Conservation (phyloP, 371 early-diverging fungal species). For the Mucor mucedo region DNA sequence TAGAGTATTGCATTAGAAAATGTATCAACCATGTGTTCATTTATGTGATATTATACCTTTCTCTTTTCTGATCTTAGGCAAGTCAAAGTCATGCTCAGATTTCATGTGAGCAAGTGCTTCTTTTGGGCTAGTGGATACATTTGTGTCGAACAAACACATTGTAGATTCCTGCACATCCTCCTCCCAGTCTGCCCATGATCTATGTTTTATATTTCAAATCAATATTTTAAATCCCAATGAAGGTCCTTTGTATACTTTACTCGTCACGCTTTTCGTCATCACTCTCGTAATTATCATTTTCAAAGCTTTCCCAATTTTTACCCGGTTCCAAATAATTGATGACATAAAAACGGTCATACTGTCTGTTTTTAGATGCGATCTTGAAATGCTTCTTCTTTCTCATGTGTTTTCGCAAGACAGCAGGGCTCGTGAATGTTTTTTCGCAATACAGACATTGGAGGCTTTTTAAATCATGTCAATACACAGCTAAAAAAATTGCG, state of each 20-base stretch:
- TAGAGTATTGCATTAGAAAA: background rate
- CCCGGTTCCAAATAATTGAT: conserved; percentile 94
- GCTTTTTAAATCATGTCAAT: conserved; percentile 30
- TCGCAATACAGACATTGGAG: conserved; percentile 95
- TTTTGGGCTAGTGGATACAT: conserved; percentile 64
- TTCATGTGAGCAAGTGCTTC: conserved; percentile 79
- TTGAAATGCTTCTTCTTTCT: conserved; percentile 98
- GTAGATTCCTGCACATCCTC: conserved; percentile 73
- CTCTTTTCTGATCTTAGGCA: conserved; percentile 58
- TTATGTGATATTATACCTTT: conserved; percentile 35
- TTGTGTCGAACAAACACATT: conserved; percentile 79
- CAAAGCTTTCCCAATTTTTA: conserved; percentile 89
- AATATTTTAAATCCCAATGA: too few species aligned
- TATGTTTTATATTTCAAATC: conserved; percentile 5
- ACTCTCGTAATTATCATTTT: conserved; percentile 79
- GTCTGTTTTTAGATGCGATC: conserved; percentile 86
- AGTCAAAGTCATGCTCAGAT: conserved; percentile 74
- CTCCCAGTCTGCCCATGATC: conserved; percentile 85
- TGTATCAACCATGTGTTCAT: background rate
- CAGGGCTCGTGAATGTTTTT: conserved; percentile 85
- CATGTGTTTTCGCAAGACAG: conserved; percentile 95
- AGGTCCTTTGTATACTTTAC: conserved; percentile 34
- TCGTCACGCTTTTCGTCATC: conserved; percentile 75
- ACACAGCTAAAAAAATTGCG: background rate
- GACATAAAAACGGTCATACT: conserved; percentile 95